Evolutionary conservation across 805 yeast genomes (phyloP).

Genomic region (Metschnikowia cubensis): DNA sequence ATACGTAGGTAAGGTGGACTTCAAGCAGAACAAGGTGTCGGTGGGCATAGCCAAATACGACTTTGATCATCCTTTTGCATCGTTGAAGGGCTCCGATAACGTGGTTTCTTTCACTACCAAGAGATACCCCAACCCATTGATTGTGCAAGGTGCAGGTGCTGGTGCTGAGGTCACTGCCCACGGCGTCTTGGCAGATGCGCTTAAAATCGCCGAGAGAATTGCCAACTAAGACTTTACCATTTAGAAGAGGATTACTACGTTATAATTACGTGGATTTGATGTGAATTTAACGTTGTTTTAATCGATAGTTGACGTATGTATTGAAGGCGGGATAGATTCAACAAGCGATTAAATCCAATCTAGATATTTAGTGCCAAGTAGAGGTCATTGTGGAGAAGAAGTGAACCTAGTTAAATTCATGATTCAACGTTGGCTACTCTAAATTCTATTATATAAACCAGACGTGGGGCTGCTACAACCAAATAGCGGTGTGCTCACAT

Average conservation of each 20-base stretch:
- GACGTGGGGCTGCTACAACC: too few relatives aligned
- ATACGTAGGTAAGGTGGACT: slow-evolving; percentile 88
- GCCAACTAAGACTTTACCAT: slow-evolving; percentile 30
- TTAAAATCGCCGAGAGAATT: slow-evolving; percentile 87
- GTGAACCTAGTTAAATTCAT: too few relatives aligned
- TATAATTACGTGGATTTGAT: background rate
- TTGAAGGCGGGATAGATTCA: too few relatives aligned
- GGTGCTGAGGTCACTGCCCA: slow-evolving; percentile 68
- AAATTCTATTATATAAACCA: too few relatives aligned
- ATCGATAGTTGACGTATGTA: too few relatives aligned
- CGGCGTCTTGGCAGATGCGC: slow-evolving; percentile 91
- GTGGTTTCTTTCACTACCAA: slow-evolving; percentile 88
- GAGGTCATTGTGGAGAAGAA: too few relatives aligned
- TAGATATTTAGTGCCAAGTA: too few relatives aligned
- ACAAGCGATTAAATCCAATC: too few relatives aligned
- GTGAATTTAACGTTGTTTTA: background rate
- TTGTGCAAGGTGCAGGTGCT: slow-evolving; percentile 97
- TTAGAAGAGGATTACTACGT: too few relatives aligned
- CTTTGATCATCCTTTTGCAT: slow-evolving; percentile 89
- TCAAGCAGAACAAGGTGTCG: slow-evolving; percentile 61
- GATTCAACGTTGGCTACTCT: too few relatives aligned
- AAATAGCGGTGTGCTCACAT: slow-evolving; percentile 5
- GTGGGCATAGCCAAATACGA: slow-evolving; percentile 90
- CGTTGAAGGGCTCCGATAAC: slow-evolving; percentile 93
- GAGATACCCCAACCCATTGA: slow-evolving; percentile 89